Base-by-base conservation (phyloP, 2,329 filamentous ascomycete genomes). In the Aspergillus flavus region DNA sequence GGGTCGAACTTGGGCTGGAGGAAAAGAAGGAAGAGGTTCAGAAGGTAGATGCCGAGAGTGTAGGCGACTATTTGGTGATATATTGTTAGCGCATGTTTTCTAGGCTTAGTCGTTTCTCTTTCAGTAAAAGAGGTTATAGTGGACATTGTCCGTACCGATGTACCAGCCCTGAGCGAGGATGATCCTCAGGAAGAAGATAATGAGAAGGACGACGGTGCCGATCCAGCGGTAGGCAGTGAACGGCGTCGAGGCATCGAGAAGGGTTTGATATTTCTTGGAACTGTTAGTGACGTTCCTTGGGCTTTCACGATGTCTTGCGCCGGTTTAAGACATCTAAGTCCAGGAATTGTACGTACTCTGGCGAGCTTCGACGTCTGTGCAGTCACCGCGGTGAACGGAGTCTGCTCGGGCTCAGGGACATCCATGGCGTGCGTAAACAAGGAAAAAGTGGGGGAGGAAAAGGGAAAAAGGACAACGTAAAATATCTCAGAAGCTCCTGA, bases 1-100 rank as follows among this genome's bases (percentile, higher is more conserved):
- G 95, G 95, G 83, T 99, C 95, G 84, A 99, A 98, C 84, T 99
- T 99, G 72, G 95, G 95, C 76, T 94, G 92, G 61, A 99, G 86
- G 85, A 99, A 99, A 72, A 95, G 95, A 77, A 99, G 92, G 87
- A 99, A 99, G 65, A 99, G 89, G 83, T 99, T 99, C 66, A 99
- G 89, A 55, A 99, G 91, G 84, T 99, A 99, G 81, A 99, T 99
- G 71, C 94, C 95, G 61, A 99, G 89, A 43, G 94, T 95, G 81
- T 99, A 99, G 71, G 94, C 94, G 73, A 99, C 95, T 96, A 71
- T 50, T 11, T 19, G 5, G 26, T 28, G 16, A 19, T n/a, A 16
- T 50, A 60, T 58, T 11, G 36, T 55, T 34, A 50, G 36, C 52
- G 34, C 41, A 10, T 56, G 19, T 11, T 28, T 30, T 43, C 36